These are phyloP conservation scores for Fusarium verticillioides DNA, from an alignment of 2,329 filamentous ascomycete species.

Conservation along the genomic window DNA sequence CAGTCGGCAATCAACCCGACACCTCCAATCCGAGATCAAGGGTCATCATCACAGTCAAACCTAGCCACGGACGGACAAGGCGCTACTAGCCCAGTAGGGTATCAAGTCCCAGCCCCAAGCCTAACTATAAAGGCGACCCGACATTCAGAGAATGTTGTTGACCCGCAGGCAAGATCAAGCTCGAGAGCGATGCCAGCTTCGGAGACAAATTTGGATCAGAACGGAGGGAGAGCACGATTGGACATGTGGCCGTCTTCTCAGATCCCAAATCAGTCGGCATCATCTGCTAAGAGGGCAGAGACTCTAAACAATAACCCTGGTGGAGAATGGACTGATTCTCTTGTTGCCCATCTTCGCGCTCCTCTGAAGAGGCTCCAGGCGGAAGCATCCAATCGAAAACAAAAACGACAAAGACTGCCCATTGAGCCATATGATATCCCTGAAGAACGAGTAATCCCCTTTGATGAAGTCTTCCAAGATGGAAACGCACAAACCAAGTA, in stretches of 20 bases:
- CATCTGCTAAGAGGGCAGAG: accelerated
- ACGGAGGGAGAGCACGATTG: accelerated
- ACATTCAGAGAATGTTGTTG: accelerated
- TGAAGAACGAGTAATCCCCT: not conserved
- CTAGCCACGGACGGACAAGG: accelerated
- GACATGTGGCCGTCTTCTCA: accelerated
- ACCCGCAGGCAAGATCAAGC: accelerated
- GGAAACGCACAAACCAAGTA: slow-evolving; percentile 7
- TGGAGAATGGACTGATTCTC: accelerated
- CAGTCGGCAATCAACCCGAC: too few relatives aligned
- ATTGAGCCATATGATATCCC: accelerated
- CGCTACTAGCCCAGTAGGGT: accelerated
- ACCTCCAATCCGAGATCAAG: too few relatives aligned
- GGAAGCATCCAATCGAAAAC: accelerated
- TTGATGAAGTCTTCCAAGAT: slow-evolving; percentile 14
- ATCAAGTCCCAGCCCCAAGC: accelerated
- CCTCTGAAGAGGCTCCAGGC: accelerated
- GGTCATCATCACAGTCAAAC: not conserved
- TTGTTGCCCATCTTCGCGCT: accelerated
- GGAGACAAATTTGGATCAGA: accelerated
- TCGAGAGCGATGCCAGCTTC: accelerated
- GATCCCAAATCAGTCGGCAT: accelerated
- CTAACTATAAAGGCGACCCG: not conserved
- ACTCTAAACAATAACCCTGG: not conserved
- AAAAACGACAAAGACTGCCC: not conserved